A percentile compares a stretch with the other conserved stretches of the same genome.
phyloP scores from a whole-genome alignment of 805 yeast genomes.

The Saccharomycopsis microspora region DNA sequence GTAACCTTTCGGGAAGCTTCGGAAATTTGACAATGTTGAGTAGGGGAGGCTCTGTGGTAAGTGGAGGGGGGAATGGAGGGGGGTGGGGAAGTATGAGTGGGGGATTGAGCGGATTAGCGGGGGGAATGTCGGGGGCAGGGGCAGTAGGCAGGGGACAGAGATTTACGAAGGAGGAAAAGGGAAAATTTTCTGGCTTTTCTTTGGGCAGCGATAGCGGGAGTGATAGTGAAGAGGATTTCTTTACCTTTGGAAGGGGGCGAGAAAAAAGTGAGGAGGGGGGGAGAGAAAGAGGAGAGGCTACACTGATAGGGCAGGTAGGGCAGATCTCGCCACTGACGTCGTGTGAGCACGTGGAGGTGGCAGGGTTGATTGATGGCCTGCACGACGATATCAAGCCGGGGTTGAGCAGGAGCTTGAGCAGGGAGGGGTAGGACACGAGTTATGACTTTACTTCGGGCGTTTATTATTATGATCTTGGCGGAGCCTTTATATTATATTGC shows the following conservation, averaged over 20 bases:
- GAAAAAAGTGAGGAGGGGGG: neutral
- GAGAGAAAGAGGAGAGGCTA: neutral
- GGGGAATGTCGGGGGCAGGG: too few relatives aligned
- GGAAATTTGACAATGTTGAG: neutral
- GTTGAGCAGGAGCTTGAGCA: slow-evolving; percentile 1
- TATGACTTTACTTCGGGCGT: neutral
- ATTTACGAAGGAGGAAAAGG: too few relatives aligned
- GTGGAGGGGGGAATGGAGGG: too few relatives aligned
- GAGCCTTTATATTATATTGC: too few relatives aligned
- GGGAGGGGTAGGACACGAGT: neutral
- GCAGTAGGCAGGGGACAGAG: too few relatives aligned
- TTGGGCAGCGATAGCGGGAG: neutral
- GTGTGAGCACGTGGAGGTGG: neutral
- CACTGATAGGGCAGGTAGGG: neutral
- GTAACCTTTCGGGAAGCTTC: slow-evolving; percentile 2
- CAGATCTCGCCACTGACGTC: neutral
- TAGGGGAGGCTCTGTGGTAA: neutral
- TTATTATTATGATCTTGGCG: neutral
- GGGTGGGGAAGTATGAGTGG: too few relatives aligned
- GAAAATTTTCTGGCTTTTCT: too few relatives aligned
- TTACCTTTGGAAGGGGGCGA: slow-evolving; percentile 2
- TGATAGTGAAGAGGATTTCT: slow-evolving; percentile 12
- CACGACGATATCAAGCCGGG: neutral
- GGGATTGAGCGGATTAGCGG: too few relatives aligned
- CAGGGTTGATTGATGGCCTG: neutral